Conservation (phyloP, 768 basidiomycete species). For the Dentipellis sp. region DNA sequence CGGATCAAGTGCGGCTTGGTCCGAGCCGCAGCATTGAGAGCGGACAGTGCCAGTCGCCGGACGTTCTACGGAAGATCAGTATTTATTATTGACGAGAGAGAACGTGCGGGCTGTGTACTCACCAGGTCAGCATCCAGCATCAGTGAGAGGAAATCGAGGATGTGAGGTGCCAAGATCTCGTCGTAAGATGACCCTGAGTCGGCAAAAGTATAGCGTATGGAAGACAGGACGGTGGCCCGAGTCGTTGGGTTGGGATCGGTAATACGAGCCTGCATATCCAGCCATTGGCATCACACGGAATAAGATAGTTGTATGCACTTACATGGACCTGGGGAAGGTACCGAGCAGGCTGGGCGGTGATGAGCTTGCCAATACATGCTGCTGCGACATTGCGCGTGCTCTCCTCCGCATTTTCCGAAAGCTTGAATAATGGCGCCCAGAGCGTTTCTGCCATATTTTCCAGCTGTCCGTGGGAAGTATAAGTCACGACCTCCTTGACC, state of each 20-base stretch:
- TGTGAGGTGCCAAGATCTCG: constrained; percentile 77
- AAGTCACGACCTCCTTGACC: constrained; percentile 92
- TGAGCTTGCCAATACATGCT: constrained; percentile 92
- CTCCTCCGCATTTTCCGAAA: constrained; percentile 85
- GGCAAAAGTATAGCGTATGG: constrained; percentile 85
- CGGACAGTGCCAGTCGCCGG: constrained; percentile 80
- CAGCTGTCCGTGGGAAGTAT: constrained; percentile 77
- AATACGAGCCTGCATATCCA: constrained; percentile 45
- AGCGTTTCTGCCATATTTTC: constrained; percentile 82
- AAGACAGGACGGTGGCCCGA: constrained; percentile 84
- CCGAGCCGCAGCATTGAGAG: constrained; percentile 90
- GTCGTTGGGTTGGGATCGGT: constrained; percentile 59
- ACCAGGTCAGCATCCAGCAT: constrained; percentile 88
- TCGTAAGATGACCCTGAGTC: constrained; percentile 83
- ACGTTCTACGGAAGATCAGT: constrained; percentile 53
- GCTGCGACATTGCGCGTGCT: constrained; percentile 91
- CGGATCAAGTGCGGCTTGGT: constrained; percentile 89
- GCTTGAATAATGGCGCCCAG: constrained; percentile 89
- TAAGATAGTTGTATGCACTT: constrained; percentile 16
- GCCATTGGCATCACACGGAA: constrained; percentile 2
- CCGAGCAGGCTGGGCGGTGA: constrained; percentile 80
- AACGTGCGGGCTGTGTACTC: constrained; percentile 19
- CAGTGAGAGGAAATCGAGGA: constrained; percentile 85
- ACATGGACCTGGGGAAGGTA: constrained; percentile 93
- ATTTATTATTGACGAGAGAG: not conserved